phyloP scores from a whole-genome alignment of 1,139 yeast species.

The Casaregolazyma lundiana region DNA sequence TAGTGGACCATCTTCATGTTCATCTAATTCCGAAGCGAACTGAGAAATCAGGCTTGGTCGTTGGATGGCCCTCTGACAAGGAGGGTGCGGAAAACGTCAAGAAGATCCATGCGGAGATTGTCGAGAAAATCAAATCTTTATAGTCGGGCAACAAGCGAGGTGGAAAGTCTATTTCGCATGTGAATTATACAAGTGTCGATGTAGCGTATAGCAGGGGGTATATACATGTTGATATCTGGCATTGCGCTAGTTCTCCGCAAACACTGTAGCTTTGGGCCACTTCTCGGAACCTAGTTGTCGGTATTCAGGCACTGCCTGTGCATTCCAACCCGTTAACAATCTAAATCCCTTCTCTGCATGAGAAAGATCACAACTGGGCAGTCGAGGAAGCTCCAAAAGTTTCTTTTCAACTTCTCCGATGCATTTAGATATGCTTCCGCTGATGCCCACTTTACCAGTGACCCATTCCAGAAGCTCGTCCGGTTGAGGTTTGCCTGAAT shows the following conservation, averaged over 20 bases:
- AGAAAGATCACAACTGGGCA: slow-evolving; percentile 1
- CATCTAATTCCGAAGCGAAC: slow-evolving; percentile 89
- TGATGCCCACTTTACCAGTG: slow-evolving; percentile 18
- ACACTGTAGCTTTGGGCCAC: neutral
- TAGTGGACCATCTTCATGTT: slow-evolving; percentile 92
- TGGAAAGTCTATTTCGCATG: too few species aligned
- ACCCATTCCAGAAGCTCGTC: slow-evolving; percentile 19
- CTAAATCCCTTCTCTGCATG: slow-evolving; percentile 11
- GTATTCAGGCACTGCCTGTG: slow-evolving; percentile 18
- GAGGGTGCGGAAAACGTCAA: slow-evolving; percentile 60
- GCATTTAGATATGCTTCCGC: slow-evolving; percentile 12
- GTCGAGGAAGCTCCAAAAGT: slow-evolving; percentile 10
- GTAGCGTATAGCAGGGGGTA: too few species aligned
- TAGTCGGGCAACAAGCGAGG: too few species aligned
- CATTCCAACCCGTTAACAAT: slow-evolving; percentile 16
- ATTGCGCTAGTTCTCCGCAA: neutral
- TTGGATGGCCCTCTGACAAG: slow-evolving; percentile 89
- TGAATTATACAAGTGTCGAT: too few species aligned
- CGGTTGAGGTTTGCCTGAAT: slow-evolving; percentile 5
- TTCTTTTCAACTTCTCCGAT: slow-evolving; percentile 12
- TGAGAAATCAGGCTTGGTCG: slow-evolving; percentile 63
- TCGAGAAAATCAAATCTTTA: slow-evolving; percentile 38
- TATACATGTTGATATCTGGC: too few species aligned
- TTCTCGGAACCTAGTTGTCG: slow-evolving; percentile 8
- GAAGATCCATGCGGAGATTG: slow-evolving; percentile 57